These are phyloP conservation scores for Pseudocercospora cruenta DNA, from an alignment of 2,329 filamentous ascomycete species.

Conservation along the genomic window DNA sequence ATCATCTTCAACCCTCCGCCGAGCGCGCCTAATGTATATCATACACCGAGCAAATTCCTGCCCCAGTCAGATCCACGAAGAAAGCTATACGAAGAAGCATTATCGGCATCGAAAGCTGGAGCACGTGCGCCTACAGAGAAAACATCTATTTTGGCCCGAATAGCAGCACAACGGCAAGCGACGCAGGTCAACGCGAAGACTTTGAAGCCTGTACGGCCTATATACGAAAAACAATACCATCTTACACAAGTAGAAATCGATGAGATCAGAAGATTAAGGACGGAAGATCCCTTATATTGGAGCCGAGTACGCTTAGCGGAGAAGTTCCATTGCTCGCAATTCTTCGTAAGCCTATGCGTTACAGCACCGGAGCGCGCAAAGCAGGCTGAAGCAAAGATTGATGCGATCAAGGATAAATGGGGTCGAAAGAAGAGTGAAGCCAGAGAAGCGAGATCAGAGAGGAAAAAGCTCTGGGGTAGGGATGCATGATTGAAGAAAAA, in stretches of 20 bases:
- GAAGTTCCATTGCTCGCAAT: slow-evolving; percentile 64
- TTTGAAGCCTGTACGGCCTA: slow-evolving; percentile 54
- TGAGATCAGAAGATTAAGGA: slow-evolving; percentile 61
- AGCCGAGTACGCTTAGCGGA: slow-evolving; percentile 62
- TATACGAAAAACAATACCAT: slow-evolving; percentile 64
- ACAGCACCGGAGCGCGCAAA: slow-evolving; percentile 51
- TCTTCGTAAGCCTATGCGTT: slow-evolving; percentile 65
- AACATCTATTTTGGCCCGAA: slow-evolving; percentile 25
- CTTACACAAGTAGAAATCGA: slow-evolving; percentile 60
- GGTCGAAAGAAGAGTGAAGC: slow-evolving; percentile 62
- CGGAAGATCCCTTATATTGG: slow-evolving; percentile 61
- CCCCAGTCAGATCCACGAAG: slow-evolving; percentile 60
- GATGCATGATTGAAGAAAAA: slow-evolving; percentile 53
- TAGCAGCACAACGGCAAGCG: slow-evolving; percentile 30
- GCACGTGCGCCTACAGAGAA: slow-evolving; percentile 17
- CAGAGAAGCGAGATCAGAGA: slow-evolving; percentile 62
- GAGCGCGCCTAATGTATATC: slow-evolving; percentile 64
- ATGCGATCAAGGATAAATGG: slow-evolving; percentile 63
- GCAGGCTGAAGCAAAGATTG: slow-evolving; percentile 51
- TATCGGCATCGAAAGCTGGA: slow-evolving; percentile 29
- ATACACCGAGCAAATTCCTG: slow-evolving; percentile 68
- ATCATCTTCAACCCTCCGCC: slow-evolving; percentile 71
- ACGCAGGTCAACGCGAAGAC: slow-evolving; percentile 35
- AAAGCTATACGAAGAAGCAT: slow-evolving; percentile 20
- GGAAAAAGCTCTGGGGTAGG: slow-evolving; percentile 64